Evolutionary conservation across 2,329 filamentous ascomycete species (phyloP), one percentile per base, ranked within the genome.

Genomic region (Trichoderma sp.): DNA sequence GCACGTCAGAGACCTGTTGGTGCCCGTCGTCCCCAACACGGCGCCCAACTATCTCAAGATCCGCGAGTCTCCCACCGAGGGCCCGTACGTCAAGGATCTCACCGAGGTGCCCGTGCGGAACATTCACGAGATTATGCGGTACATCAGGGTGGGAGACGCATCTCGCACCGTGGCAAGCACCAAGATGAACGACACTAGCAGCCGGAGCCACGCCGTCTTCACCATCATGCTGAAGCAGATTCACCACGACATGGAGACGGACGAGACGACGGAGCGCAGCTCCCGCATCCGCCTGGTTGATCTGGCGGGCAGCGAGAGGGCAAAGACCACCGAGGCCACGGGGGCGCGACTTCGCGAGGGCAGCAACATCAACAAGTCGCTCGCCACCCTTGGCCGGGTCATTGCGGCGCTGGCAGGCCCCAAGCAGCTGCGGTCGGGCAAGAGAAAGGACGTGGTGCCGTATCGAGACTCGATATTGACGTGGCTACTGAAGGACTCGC

Each of bases 141-240:
- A 92, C 80, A 97, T 99, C 93, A 92, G 91, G 74, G 87, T 89
- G 74, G 95, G 95, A 67, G 95, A 99, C 78, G 83, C 86, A 71
- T 97, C 92, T 68, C 90, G 95, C 57, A 98, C 95, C 0, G 90
- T 88, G 22, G 95, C 95, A 15, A 93, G 92, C 76, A 99, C 95
- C 69, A 98, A 97, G 82, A 99, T 99, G 95, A 99, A 99, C 80
- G 95, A 99, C 79, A 98, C 94, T 3, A 97, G 93, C 64, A 97
- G 93, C 70, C 92, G 95, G 78, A 97, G 93, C 71, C 95, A 99
- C 76, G 93, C 95, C 8, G 95, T 99, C 68, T 99, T 99, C 79
- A 99, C 95, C 32, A 95, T 99, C 73, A 95, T 97, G 82, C 85
- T 99, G 68, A 97, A 97, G 81, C 95, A 98, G 79, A 99, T 99